phyloP scores from a whole-genome alignment of 805 yeast species.

The Blastobotrys attinorum region DNA sequence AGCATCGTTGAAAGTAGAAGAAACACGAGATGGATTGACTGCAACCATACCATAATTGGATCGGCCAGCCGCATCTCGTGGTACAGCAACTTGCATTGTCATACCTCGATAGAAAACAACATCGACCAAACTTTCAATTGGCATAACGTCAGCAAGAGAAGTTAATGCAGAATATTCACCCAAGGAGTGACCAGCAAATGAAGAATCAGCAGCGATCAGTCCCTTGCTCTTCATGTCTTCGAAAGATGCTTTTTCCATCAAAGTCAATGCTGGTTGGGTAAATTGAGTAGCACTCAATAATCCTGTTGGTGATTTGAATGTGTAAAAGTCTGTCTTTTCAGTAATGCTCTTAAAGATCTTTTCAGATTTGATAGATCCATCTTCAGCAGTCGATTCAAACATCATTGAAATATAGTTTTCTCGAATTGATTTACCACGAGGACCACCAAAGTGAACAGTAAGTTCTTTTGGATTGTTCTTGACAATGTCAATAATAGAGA shows the following conservation, averaged over 20 bases:
- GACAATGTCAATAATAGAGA: constrained; percentile 93
- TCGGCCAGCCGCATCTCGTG: constrained; percentile 90
- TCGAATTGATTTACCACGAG: constrained; percentile 89
- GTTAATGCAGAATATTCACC: constrained; percentile 99
- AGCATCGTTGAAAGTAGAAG: constrained; percentile 81
- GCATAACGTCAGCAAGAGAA: constrained; percentile 97
- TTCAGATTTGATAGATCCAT: constrained; percentile 79
- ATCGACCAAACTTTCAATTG: constrained; percentile 93
- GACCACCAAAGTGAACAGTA: constrained; percentile 97
- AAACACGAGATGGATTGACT: constrained; percentile 90
- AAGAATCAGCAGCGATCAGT: constrained; percentile 82
- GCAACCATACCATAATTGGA: constrained; percentile 99
- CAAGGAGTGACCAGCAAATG: constrained; percentile 98
- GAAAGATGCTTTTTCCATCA: constrained; percentile 98
- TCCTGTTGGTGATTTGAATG: constrained; percentile 91
- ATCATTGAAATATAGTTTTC: constrained; percentile 95
- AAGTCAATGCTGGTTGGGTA: constrained; percentile 97
- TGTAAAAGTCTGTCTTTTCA: constrained; percentile 70
- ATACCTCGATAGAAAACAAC: constrained; percentile 99
- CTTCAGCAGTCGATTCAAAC: constrained; percentile 86
- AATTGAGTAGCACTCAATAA: constrained; percentile 96
- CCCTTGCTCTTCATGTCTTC: constrained; percentile 97
- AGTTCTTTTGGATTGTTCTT: constrained; percentile 91
- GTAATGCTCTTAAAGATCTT: constrained; percentile 91
- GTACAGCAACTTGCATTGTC: constrained; percentile 99